Evolutionary conservation across 225 moss, liverwort and hornwort genomes (phyloP).

Genomic region (Thuidium tamariscinum): DNA sequence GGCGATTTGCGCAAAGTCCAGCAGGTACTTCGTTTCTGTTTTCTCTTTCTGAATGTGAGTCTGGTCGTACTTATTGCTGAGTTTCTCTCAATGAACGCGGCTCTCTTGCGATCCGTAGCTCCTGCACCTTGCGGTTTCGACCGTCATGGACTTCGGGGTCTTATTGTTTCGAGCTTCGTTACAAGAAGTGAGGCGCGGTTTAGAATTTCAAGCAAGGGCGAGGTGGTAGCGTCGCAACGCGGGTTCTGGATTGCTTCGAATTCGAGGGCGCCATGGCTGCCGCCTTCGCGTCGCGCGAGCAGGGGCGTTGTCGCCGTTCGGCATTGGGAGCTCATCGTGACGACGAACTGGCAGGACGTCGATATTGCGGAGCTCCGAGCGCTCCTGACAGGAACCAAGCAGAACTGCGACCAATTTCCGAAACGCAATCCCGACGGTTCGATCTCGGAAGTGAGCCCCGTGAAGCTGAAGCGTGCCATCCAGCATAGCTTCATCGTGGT

Average conservation of each 20-base stretch:
- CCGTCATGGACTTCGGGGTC: background rate
- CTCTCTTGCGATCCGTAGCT: background rate
- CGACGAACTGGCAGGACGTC: slow-evolving; percentile 35
- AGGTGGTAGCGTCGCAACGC: background rate
- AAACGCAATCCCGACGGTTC: slow-evolving; percentile 39
- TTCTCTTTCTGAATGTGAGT: background rate
- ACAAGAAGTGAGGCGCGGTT: background rate
- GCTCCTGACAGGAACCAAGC: slow-evolving; percentile 49
- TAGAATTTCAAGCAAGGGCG: background rate
- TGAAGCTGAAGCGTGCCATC: slow-evolving; percentile 67
- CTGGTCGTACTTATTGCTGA: background rate
- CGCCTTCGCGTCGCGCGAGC: background rate
- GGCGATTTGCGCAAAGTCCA: background rate
- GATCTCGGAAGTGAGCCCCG: slow-evolving; percentile 42
- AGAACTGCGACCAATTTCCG: slow-evolving; percentile 87
- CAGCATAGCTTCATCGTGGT: slow-evolving; percentile 72
- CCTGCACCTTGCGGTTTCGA: slow-evolving; percentile 1
- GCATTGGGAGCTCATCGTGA: slow-evolving; percentile 14
- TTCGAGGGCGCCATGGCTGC: slow-evolving; percentile 4
- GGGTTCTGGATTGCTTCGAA: background rate
- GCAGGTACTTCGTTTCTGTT: background rate
- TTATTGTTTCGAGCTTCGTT: background rate
- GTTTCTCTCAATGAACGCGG: slow-evolving; percentile 12
- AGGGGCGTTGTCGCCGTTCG: background rate
- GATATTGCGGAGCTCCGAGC: slow-evolving; percentile 59